Conservation (phyloP, 2,329 filamentous ascomycete species). For the Colletotrichum incanum region DNA sequence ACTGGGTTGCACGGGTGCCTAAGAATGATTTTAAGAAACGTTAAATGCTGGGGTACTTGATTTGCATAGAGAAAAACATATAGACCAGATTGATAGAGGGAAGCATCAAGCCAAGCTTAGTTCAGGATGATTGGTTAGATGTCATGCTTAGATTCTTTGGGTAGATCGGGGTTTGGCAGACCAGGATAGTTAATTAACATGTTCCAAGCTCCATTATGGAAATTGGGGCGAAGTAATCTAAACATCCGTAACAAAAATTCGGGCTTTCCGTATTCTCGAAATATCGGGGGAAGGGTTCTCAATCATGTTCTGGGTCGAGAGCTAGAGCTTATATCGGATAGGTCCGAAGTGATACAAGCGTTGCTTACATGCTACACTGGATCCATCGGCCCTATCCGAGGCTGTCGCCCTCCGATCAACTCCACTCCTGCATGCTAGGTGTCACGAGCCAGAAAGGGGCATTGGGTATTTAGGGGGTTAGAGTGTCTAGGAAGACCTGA, state of each 20-base stretch:
- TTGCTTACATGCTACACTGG: neutral
- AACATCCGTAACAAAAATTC: neutral
- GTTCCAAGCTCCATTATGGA: neutral
- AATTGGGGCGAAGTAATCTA: neutral
- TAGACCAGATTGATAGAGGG: neutral
- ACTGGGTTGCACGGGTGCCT: slow-evolving; percentile 60
- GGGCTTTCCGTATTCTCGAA: neutral
- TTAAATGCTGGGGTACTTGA: neutral
- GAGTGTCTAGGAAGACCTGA: no score
- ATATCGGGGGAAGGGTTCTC: neutral
- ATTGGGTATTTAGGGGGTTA: no score
- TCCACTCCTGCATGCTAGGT: no score
- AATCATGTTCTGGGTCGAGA: neutral
- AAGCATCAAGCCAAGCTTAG: neutral
- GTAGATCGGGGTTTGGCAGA: neutral
- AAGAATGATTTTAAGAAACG: slow-evolving; percentile 43
- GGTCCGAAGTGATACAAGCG: neutral
- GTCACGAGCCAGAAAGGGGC: no score
- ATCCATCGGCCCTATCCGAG: neutral
- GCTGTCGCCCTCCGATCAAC: no score
- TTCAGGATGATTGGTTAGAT: no score
- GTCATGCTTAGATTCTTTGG: neutral
- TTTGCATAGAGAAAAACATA: no score
- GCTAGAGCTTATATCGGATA: neutral
- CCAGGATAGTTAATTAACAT: neutral